Percentiles rank a stretch among this genome's conserved stretches.
phyloP scores from a whole-genome alignment of 768 basidiomycete genomes.

The Auriscalpium orientale region DNA sequence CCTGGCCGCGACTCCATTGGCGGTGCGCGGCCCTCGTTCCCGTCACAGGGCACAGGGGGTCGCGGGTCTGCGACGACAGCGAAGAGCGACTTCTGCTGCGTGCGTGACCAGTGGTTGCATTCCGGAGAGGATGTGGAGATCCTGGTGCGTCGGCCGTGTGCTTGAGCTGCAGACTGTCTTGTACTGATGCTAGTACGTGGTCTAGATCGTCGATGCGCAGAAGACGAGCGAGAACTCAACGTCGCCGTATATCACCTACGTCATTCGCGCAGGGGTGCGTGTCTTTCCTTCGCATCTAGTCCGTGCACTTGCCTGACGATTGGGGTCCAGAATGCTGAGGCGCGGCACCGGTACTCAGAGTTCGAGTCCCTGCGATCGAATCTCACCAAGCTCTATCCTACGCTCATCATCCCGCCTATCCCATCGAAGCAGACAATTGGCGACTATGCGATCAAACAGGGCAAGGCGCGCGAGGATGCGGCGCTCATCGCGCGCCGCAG shows the following conservation, averaged over 20 bases:
- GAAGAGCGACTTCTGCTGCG: constrained; percentile 77
- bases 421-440: constrained; percentile 93
- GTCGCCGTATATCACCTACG: constrained; percentile 90
- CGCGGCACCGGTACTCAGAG: constrained; percentile 91
- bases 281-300: background rate
- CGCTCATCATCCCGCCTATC: constrained; percentile 94
- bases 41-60: constrained; percentile 50
- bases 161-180: background rate
- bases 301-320: constrained; percentile 5
- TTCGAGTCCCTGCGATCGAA: constrained; percentile 88
- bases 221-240: constrained; percentile 88
- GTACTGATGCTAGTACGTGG: background rate
- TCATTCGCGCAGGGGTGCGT: constrained; percentile 68
- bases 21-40: constrained; percentile 38
- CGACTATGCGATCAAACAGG: constrained; percentile 96
- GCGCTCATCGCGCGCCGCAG: constrained; percentile 87
- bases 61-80: constrained; percentile 38
- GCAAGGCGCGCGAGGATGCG: constrained; percentile 93
- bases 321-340: constrained; percentile 57
- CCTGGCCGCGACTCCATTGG: constrained; percentile 18
- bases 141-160: constrained; percentile 38
- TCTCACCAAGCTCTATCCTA: constrained; percentile 86
- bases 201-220: constrained; percentile 87
- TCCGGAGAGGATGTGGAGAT: constrained; percentile 80
- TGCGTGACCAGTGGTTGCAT: constrained; percentile 69